These are phyloP conservation scores for Thalassiosira livingstoniorum DNA, from an alignment of 352 stramenopile species.

Conservation along the genomic window DNA sequence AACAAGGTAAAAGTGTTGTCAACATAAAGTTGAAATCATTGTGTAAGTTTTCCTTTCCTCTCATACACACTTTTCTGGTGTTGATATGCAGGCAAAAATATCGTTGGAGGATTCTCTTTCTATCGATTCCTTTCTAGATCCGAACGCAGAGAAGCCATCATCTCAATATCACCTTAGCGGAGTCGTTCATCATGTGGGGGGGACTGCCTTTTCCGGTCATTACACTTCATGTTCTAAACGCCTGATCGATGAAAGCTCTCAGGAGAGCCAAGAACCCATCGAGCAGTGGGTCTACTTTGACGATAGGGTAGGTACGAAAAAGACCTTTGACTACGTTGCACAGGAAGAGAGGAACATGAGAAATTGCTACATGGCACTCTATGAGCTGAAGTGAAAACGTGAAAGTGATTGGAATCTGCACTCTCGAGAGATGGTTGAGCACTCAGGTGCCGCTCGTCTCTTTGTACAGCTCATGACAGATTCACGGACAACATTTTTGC, in stretches of 20 bases:
- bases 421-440: too few relatives aligned
- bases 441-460: too few relatives aligned
- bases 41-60: background rate
- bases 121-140: conserved; percentile 35
- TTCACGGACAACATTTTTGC: too few relatives aligned
- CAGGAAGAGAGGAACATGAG: conserved; percentile 51
- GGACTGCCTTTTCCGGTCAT: conserved; percentile 72
- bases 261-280: conserved; percentile 16
- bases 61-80: background rate
- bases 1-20: conserved; percentile 64
- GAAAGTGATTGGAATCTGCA: too few relatives aligned
- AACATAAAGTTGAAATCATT: too few relatives aligned
- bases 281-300: conserved; percentile 79
- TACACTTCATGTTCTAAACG: conserved; percentile 74
- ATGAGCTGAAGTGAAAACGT: conserved; percentile 49
- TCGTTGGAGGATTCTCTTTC: conserved; percentile 53
- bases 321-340: conserved; percentile 52
- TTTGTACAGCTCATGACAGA: too few relatives aligned
- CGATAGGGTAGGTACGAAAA: conserved; percentile 56
- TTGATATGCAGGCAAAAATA: conserved; percentile 48
- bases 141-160: conserved; percentile 13
- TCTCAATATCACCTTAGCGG: conserved; percentile 63
- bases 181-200: conserved; percentile 80
- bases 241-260: conserved; percentile 3
- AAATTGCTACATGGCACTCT: conserved; percentile 67